Evolutionary conservation across 2,329 filamentous ascomycete genomes (phyloP).

Genomic region (Scortechinia acanthostroma): DNA sequence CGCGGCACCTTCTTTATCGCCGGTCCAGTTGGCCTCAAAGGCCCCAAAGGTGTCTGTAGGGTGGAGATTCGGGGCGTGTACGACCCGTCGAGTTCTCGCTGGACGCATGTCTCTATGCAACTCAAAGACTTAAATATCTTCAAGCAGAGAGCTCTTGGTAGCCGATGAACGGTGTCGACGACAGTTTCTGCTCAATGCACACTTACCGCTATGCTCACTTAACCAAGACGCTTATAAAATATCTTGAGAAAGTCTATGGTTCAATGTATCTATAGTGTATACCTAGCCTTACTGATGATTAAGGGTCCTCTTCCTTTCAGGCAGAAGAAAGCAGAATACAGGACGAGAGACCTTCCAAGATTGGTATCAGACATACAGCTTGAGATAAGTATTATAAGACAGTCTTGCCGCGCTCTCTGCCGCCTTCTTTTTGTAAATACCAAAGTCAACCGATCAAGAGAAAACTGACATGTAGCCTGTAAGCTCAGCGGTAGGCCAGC

Average conservation of each 20-base stretch:
- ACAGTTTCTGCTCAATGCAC: too few species aligned
- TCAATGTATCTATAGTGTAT: background rate
- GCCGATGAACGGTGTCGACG: conserved; percentile 5
- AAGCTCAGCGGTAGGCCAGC: too few species aligned
- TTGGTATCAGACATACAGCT: too few species aligned
- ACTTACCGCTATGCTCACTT: too few species aligned
- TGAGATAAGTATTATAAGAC: too few species aligned
- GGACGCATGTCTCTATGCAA: conserved; percentile 17
- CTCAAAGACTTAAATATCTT: conserved; percentile 18
- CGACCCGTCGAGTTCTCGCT: conserved; percentile 16
- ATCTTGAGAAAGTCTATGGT: background rate
- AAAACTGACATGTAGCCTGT: too few species aligned
- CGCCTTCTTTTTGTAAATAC: too few species aligned
- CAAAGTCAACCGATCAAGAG: too few species aligned
- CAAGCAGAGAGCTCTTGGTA: conserved; percentile 15
- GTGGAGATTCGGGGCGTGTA: conserved; percentile 24
- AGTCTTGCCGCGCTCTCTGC: too few species aligned
- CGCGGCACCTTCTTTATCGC: conserved; percentile 20
- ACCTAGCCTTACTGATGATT: background rate
- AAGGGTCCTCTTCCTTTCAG: background rate
- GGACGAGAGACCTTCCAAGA: too few species aligned
- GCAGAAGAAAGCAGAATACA: background rate
- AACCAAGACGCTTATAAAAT: background rate
- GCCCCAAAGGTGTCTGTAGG: conserved; percentile 20
- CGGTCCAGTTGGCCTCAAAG: conserved; percentile 20